Evolutionary conservation across 352 stramenopile species (phyloP), one percentile per base, ranked within the genome.

Genomic region (Pythium sukuiense): DNA sequence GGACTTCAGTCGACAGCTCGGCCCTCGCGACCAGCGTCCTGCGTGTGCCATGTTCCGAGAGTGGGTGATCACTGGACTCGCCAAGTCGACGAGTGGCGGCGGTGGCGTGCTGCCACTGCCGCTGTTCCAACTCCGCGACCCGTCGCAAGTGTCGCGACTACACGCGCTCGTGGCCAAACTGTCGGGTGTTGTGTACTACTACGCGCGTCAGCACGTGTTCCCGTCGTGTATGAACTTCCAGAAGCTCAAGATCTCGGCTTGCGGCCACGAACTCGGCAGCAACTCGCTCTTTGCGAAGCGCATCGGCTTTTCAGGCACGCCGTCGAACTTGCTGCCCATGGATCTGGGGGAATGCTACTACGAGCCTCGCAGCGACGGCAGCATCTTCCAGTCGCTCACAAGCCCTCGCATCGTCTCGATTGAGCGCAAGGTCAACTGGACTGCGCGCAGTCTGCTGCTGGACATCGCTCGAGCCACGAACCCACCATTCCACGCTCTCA

Each of bases 151-250:
- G 18, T 84, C 87, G 24, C 84, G 97, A 0, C 83, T 99, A 3
- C 99, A 98, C 73, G 88, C 92, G 18, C 77, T 99, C 9, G 81
- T 99, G 18, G 77, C 90, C n/a, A 93, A 95, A 52, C 86, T 98
- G 48, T 85, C 97, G 13, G 83, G 97, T 50, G 91, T 98, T 0
- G 93, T 99, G 9, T 95, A 99, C 65, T 99, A 99, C 77, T 99
- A 99, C 68, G 80, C 99, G 7, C 89, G 98, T 52, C 93, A 91
- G 57, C 97, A 99, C 65, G 96, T 99, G 16, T 99, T 99, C 73
- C 98, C 98, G n/a, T 89, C 98, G 52, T 98, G 97, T 29, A 98
- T 99, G 88, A 98, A 99, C 58, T 97, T 99, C 67, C 96, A 99
- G 76, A 96, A 97, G 63, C 89, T 99, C 45, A 99, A 99, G 74